These are phyloP conservation scores for Closterium sp. DNA, from an alignment of 139 green algal genomes.

Conservation along the genomic window DNA sequence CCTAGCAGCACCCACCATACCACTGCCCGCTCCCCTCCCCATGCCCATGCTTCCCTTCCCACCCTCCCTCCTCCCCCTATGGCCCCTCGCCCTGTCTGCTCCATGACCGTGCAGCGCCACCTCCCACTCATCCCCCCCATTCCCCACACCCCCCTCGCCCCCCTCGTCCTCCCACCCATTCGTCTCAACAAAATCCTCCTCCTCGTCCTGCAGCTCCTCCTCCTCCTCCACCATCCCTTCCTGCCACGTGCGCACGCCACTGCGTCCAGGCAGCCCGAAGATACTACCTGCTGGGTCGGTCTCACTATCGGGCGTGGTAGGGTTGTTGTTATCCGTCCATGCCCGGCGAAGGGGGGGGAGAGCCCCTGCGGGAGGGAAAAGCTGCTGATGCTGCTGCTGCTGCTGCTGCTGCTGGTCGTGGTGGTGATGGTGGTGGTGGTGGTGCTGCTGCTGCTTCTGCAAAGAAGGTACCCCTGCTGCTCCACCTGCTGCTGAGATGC, in stretches of 20 bases:
- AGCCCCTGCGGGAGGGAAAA: too few species aligned
- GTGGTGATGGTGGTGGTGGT: background rate
- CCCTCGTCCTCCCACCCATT: background rate
- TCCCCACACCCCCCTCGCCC: background rate
- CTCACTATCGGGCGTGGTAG: background rate
- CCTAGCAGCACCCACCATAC: background rate
- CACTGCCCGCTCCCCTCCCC: background rate
- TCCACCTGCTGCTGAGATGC: background rate
- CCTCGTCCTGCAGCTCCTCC: background rate
- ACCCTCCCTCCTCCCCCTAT: background rate
- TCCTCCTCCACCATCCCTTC: background rate
- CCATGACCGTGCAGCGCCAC: background rate
- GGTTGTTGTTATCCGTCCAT: background rate
- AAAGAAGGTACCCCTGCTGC: background rate
- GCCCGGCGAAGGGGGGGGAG: background rate
- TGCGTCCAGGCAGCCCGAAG: background rate
- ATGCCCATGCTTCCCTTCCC: background rate
- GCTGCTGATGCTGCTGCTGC: background rate
- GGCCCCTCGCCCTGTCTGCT: background rate
- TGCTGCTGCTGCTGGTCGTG: background rate
- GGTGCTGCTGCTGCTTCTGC: background rate
- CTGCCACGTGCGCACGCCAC: background rate
- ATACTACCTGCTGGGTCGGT: background rate
- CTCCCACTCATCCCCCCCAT: background rate
- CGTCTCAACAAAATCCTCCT: background rate